Evolutionary conservation across 225 moss, liverwort and hornwort species (phyloP).

Genomic region (Bryoerythrophyllum caledonicum): DNA sequence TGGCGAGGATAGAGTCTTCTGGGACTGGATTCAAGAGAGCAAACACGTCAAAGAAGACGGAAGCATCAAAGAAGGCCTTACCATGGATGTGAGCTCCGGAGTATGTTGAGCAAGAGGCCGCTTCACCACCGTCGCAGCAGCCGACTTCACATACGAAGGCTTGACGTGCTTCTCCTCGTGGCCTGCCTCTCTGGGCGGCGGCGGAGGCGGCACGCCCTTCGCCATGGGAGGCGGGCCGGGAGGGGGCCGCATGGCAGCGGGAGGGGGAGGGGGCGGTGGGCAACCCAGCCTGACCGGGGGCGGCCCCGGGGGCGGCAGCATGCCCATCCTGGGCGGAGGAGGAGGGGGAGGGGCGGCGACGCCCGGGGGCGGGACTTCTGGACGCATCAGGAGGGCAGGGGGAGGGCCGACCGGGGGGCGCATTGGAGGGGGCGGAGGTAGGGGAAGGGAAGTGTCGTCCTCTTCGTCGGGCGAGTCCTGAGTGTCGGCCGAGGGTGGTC

Average conservation of each 20-base stretch:
- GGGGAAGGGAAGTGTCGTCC: constrained; percentile 46
- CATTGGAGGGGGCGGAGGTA: constrained; percentile 66
- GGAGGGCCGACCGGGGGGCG: constrained; percentile 66
- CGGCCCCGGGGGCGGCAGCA: constrained; percentile 56
- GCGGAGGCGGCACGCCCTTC: constrained; percentile 48
- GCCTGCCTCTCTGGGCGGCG: constrained; percentile 52
- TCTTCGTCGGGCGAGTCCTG: constrained; percentile 35
- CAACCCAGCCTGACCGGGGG: constrained; percentile 55
- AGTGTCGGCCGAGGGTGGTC: constrained; percentile 40
- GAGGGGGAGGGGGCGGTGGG: constrained; percentile 37
- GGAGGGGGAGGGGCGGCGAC: constrained; percentile 60
- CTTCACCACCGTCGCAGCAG: constrained; percentile 90
- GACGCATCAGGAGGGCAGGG: constrained; percentile 61
- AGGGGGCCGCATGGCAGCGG: constrained; percentile 50
- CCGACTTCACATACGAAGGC: constrained; percentile 93
- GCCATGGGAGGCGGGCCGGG: constrained; percentile 52
- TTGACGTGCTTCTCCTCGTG: constrained; percentile 65
- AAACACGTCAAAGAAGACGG: not conserved
- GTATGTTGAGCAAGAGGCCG: constrained; percentile 98
- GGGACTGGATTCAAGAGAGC: no score
- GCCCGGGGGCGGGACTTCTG: constrained; percentile 84
- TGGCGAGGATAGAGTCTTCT: no score
- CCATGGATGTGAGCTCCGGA: constrained; percentile 99
- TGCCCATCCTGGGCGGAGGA: constrained; percentile 54
- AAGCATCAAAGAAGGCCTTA: constrained; percentile 23